Base-by-base conservation (phyloP, 148 eudicot species). In the Amaranthus cruentus region DNA sequence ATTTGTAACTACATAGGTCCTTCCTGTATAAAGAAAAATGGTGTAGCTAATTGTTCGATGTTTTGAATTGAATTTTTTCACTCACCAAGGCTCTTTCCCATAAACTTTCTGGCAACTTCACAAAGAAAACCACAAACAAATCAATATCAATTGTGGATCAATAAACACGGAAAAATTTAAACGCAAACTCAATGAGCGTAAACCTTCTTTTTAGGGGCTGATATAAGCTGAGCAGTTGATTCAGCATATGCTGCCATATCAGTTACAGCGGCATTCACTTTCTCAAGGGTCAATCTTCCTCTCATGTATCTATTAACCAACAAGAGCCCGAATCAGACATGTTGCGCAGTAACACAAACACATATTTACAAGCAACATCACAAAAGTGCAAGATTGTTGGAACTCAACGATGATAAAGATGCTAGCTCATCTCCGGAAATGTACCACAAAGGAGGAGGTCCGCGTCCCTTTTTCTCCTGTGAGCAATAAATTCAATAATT, bases 161-260 rank as follows among this genome's bases (percentile, higher is more conserved):
- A 58, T 38, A 57, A 75, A 48, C 55, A 55, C 62, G 66, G 49
- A 56, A 75, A 28, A 57, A 8, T 14, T 48, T 42, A 84, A 21
- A 73, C 18, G 54, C 43, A 13, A 12, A 73, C 61, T 75, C 54
- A 71, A 2, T 55, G 6, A 43, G 48, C 64, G 57, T 28, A 66
- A 74, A 93, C 98, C 96, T 93, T 93, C 81, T 90, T 93, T 78
- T 92, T 86, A n/a, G 93, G 87, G 61, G 94, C 93, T 47, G 92
- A 68, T 51, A 93, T 78, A 77, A 93, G 92, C 65, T 90, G 94
- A 48, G 94, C 82, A 83, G 83, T 90, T 77, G 94, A 86, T 81
- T 89, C 98, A 73, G 98, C 98, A 87, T 87, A 90, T 18, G 86
- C 66, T 73, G 94, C 87, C 90, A 89, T 90, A 82, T 93, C 98